Base-by-base conservation (phyloP, 768 basidiomycete genomes). In the Suillus clintonianus region DNA sequence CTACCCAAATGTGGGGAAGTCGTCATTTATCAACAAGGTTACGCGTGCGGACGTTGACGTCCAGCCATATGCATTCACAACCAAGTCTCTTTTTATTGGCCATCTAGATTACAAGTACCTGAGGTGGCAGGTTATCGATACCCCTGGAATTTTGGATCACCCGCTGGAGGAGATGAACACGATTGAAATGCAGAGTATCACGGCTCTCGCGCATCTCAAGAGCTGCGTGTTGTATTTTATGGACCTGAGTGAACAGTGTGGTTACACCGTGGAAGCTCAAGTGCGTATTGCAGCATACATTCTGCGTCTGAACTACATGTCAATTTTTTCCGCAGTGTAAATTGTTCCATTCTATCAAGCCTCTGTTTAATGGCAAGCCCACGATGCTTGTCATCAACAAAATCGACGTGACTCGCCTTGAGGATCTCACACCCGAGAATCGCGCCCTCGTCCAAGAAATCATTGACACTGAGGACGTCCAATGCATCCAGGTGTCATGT, bases 91-190 rank as follows among this genome's bases (percentile, higher is more conserved):
- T 59, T 99, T 99, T 74, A 93, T 99, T 71, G 97, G 97, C 1
- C 97, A 99, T 79, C 84, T 99, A 74, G 97, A 99, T 78, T 98
- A 99, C 83, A 97, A 95, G 74, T 99, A 99, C 81, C 85, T 99
- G 70, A 89, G 97, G 65, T 99, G 97, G 97, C 97, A 99, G 77
- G 97, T 99, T 58, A 98, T 99, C 71, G 97, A 99, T 83, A 99
- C 97, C 45, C 97, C 97, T 2, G 97, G 97, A 64, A 90, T 99
- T 64, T 85, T 99, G 68, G 97, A 99, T 75, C 97, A 99, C 76
- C 96, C 97, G 2, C 83, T 99, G 37, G 97, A 99, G 78, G 97
- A 99, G 59, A 99, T 99, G 97, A 99, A 99, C 83, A 99, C 96
- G 64, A 99, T 99, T 70, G 97, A 99, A 81, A 99, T 99, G 97